Base-by-base conservation (phyloP, 2,329 filamentous ascomycete species). In the Ophiostoma piceae region DNA sequence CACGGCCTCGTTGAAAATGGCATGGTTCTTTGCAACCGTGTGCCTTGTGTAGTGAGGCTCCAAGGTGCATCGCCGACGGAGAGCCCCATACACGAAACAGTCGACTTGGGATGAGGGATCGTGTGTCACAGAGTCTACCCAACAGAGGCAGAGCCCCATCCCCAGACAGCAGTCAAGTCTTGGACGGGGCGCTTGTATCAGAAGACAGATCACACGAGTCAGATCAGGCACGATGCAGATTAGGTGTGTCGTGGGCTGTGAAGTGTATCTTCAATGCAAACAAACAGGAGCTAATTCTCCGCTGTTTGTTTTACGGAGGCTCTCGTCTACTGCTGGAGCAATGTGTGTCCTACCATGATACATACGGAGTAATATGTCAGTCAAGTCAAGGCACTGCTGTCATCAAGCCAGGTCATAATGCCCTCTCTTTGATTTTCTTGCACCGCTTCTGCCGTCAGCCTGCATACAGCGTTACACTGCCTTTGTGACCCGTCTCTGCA, bases 21-120 rank as follows among this genome's bases (percentile, higher is more conserved):
- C 22, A 57, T 57, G 51, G 51, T 57, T 57, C 51, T 26, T 57
- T 57, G 51, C 51, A 57, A 26, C 51, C 51, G 51, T 62, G 29
- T 62, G 5, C 57, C 22, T 35, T 62, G 29, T 14, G 43, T 9
- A 19, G 16, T 47, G 43, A 47, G 43, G 43, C 43, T 47, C 19
- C 12, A 57, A 26, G n/a, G 51, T 26, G 47, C 54, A 60, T 29
- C 54, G 54, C 22, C n/a, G 57, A 62, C 57, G 57, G 57, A 32
- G 57, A 32, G 57, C 26, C 26, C 57, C 57, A 62, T 62, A 29
- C 26, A 66, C 47, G 69, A 70, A 68, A 70, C 69, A 70, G 60
- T 37, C 67, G 54, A 68, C 69, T 71, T 71, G 69, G 69, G 69
- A 71, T 64, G 69, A 71, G 62, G 32, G 35, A 60, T 64, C 37